Percentiles rank a stretch among this genome's conserved stretches.
Conservation (phyloP, 2,329 filamentous ascomycete species). For the Sporothrix humicola region DNA sequence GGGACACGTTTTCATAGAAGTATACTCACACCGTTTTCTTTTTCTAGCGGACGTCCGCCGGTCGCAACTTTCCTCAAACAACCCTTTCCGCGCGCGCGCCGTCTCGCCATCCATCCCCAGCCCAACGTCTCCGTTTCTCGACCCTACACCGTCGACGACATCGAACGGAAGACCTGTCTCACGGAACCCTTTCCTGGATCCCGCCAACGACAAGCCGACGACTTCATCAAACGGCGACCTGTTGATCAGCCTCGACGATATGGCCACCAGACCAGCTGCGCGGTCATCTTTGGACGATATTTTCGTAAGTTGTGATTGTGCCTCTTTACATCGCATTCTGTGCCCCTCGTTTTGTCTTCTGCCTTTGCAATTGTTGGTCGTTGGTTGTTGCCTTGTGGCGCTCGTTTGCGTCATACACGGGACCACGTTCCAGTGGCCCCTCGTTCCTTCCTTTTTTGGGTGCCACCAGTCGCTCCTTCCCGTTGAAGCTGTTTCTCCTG, state of each 20-base stretch:
- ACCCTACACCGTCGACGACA: constrained; percentile 17
- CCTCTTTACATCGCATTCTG: not conserved
- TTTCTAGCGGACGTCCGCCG: constrained; percentile 39
- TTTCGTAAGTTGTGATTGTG: constrained; percentile 27
- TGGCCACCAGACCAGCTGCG: constrained; percentile 7
- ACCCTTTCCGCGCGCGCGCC: constrained; percentile 33
- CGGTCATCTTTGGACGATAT: constrained; percentile 34
- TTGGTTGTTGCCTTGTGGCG: not conserved
- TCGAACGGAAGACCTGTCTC: constrained; percentile 32
- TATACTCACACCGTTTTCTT: constrained; percentile 33
- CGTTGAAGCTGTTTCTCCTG: not conserved
- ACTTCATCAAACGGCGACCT: constrained; percentile 18
- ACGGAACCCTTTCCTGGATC: constrained; percentile 35
- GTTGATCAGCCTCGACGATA: constrained; percentile 32
- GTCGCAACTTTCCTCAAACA: constrained; percentile 33
- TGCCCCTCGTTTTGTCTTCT: not conserved
- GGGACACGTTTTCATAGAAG: not conserved
- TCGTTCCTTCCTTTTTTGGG: constrained; percentile 29
- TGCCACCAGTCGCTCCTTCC: constrained; percentile 21
- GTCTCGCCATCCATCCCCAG: constrained; percentile 31
- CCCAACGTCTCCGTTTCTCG: constrained; percentile 34
- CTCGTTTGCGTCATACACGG: constrained; percentile 29
- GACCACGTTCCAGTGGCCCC: not conserved
- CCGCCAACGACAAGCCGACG: constrained; percentile 22
- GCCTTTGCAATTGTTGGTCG: not conserved